Evolutionary conservation across 2,329 filamentous ascomycete species (phyloP).

Genomic region (Cordyceps tenuipes): DNA sequence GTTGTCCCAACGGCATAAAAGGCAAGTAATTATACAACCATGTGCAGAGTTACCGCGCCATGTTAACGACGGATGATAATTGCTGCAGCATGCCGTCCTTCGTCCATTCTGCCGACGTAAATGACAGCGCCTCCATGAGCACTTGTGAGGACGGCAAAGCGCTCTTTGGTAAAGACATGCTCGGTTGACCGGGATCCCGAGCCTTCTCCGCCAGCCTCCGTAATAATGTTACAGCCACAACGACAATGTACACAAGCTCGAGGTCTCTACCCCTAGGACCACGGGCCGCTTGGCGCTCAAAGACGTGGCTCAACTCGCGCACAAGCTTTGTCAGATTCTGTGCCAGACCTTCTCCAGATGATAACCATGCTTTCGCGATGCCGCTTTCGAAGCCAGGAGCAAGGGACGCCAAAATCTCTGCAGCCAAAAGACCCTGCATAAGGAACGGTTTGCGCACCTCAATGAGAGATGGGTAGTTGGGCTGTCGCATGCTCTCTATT

Average conservation of each 20-base stretch:
- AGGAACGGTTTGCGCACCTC: conserved; percentile 81
- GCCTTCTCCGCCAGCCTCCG: conserved; percentile 61
- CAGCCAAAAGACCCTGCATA: conserved; percentile 85
- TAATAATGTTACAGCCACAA: conserved; percentile 60
- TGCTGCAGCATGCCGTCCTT: conserved; percentile 60
- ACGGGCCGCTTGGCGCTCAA: conserved; percentile 35
- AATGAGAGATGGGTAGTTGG: conserved; percentile 56
- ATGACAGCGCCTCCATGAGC: conserved; percentile 58
- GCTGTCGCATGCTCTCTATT: conserved; percentile 43
- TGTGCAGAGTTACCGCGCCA: conserved; percentile 60
- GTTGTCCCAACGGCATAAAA: not conserved
- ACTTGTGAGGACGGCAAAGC: conserved; percentile 59
- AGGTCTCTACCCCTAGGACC: conserved; percentile 35
- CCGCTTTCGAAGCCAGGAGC: conserved; percentile 62
- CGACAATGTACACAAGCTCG: conserved; percentile 55
- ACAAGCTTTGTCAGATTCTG: conserved; percentile 70
- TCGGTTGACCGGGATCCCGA: conserved; percentile 44
- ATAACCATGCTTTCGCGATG: conserved; percentile 72
- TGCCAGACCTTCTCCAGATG: conserved; percentile 75
- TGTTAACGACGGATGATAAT: conserved; percentile 47
- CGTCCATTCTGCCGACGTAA: conserved; percentile 53
- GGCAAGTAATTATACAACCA: conserved; percentile 9
- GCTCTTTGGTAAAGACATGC: conserved; percentile 46
- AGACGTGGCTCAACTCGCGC: conserved; percentile 59
- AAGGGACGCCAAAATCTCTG: conserved; percentile 76